A percentile compares a stretch with the other conserved stretches of the same genome.
phyloP scores from a whole-genome alignment of 208 protist genomes.

The Trypanosomatidae sp. region DNA sequence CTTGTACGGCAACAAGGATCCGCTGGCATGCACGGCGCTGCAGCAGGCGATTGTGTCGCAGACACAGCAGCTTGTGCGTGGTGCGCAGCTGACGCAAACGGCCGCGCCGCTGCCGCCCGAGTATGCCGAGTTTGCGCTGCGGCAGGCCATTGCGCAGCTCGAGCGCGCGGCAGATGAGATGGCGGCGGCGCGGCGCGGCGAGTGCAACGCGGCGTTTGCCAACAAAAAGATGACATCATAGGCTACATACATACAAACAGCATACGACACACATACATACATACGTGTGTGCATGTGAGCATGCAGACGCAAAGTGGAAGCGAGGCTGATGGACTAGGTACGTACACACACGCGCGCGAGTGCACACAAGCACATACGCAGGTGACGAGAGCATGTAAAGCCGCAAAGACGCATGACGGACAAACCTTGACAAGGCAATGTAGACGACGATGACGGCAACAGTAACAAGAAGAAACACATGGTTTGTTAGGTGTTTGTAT shows the following conservation, averaged over 20 bases:
- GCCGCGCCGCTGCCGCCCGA: slow-evolving; percentile 11
- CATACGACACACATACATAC: not conserved
- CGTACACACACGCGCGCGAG: too few relatives aligned
- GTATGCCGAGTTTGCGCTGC: slow-evolving; percentile 71
- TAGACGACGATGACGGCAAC: too few relatives aligned
- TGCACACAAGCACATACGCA: too few relatives aligned
- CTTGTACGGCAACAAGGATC: slow-evolving; percentile 85
- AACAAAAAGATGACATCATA: not conserved
- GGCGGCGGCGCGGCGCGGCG: not conserved
- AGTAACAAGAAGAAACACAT: too few relatives aligned
- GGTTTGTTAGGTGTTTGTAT: too few relatives aligned
- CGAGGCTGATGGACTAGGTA: too few relatives aligned
- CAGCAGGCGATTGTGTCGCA: slow-evolving; percentile 19
- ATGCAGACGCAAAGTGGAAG: not conserved
- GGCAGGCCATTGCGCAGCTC: slow-evolving; percentile 70
- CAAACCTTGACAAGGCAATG: too few relatives aligned
- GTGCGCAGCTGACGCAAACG: not conserved
- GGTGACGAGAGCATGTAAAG: too few relatives aligned
- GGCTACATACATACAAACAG: not conserved
- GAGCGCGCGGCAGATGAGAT: slow-evolving; percentile 31
- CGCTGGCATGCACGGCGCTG: slow-evolving; percentile 31
- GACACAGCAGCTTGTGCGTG: slow-evolving; percentile 9
- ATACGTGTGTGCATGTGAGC: not conserved
- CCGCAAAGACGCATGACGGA: too few relatives aligned
- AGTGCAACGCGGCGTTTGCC: not conserved